Base-by-base conservation (phyloP, 1,284 basidiomycete genomes). In the Phylloboletellus chloephorus region DNA sequence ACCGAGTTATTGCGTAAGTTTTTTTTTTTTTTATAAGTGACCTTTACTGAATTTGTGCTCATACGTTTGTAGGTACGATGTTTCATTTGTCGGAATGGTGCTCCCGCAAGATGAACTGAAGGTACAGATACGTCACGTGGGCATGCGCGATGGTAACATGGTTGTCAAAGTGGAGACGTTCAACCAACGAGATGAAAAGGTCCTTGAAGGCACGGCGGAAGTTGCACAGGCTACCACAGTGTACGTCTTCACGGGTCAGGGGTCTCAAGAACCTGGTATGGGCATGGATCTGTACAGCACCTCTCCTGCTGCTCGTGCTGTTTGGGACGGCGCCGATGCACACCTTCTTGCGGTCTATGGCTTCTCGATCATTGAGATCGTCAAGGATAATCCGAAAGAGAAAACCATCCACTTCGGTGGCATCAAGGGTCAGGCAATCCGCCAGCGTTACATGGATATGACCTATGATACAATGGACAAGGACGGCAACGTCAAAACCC, bases 361-460 rank as follows among this genome's bases (percentile, higher is more conserved):
- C 31, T 98, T 98, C 74, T 96, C 92, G 2, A 98, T 98, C 64
- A 75, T 98, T 60, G 93, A 98, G 61, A 98, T 98, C 57, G 93
- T 97, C 66, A 94, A 94, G 69, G 88, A 93, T 64, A 96, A 96
- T 64, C 92, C 93, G 28, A 95, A 93, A 74, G 82, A 89, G 65
- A 92, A 98, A 74, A 98, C 93, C 1, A 87, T 98, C 53, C 95
- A 98, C 68, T 98, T 98, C 55, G 96, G 96, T 73, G 95, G 95
- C 66, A 88, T 97, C 68, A 97, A 96, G 67, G 95, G 95, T 31
- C 93, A 98, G 63, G 92, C 86, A 5, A 98, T 98, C 53, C 89
- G 95, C 37, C 88, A 95, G 61, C 85, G 96, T 29, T 98, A 98
- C 72, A 98, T 98, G 92, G 90, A 94, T 56, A 96, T 98, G 87